Conservation (phyloP, 202 grass and related monocot genomes). For the Elaeis oleifera region DNA sequence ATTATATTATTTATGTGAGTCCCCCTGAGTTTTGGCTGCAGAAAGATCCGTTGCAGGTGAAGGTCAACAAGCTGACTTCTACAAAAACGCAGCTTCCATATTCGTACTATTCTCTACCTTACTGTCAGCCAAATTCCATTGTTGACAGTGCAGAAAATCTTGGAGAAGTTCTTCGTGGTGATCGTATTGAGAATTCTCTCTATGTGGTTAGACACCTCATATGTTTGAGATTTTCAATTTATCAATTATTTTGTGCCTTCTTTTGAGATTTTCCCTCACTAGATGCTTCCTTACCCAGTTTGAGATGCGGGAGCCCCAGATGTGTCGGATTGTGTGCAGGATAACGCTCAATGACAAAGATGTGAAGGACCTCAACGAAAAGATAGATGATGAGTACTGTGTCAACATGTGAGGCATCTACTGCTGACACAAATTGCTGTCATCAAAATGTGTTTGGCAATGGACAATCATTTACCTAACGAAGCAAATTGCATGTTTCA, state of each 20-base stretch:
- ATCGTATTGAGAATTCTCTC: constrained; percentile 82
- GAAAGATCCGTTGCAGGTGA: constrained; percentile 56
- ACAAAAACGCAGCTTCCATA: constrained; percentile 92
- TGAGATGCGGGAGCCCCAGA: constrained; percentile 76
- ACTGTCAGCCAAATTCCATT: constrained; percentile 58
- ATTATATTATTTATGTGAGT: too few species aligned
- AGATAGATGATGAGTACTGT: constrained; percentile 84
- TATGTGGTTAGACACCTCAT: constrained; percentile 46
- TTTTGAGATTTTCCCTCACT: constrained; percentile 1
- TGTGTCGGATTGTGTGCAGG: constrained; percentile 81
- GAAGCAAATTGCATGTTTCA: constrained; percentile 8
- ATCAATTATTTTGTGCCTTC: neutral
- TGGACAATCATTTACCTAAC: too few species aligned
- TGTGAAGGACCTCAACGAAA: constrained; percentile 74
- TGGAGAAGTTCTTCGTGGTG: constrained; percentile 84
- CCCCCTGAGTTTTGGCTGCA: constrained; percentile 23
- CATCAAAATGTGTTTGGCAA: neutral
- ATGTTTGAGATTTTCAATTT: neutral
- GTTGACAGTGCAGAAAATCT: constrained; percentile 81
- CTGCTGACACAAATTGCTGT: neutral
- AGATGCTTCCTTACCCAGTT: constrained; percentile 35
- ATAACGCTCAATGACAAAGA: constrained; percentile 55
- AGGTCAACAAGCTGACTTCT: constrained; percentile 84
- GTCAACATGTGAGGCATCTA: constrained; percentile 60
- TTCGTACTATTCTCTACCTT: constrained; percentile 86